Evolutionary conservation across 1,139 yeast species (phyloP).

Genomic region (Pichia sp.): DNA sequence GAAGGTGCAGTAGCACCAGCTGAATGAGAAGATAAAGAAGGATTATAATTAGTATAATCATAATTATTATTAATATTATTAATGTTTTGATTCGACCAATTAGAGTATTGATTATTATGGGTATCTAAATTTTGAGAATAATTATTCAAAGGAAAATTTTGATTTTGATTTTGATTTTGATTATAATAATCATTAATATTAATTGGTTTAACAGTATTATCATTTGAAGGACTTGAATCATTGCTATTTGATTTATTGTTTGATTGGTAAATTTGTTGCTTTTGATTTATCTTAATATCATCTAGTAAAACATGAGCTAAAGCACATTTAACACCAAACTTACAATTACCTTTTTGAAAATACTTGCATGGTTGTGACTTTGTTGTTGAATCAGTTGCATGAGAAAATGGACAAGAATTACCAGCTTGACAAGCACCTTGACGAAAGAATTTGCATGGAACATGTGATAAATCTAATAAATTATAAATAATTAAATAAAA

Average conservation of each 20-base stretch:
- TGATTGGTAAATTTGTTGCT: slow-evolving; percentile 12
- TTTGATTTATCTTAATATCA: slow-evolving; percentile 72
- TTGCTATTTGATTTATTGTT: background rate
- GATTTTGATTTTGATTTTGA: background rate
- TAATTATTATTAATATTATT: background rate
- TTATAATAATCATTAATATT: background rate
- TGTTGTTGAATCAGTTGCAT: slow-evolving; percentile 54
- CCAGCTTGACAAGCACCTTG: slow-evolving; percentile 97
- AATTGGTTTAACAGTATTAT: slow-evolving; percentile 1
- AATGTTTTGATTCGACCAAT: background rate
- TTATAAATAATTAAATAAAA: too few species aligned
- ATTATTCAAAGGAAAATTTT: slow-evolving; percentile 4
- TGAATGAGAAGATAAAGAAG: background rate
- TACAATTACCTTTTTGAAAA: slow-evolving; percentile 90
- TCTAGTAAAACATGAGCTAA: slow-evolving; percentile 86
- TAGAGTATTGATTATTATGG: background rate
- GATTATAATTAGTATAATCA: background rate
- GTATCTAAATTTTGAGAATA: background rate
- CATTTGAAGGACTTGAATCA: slow-evolving; percentile 3
- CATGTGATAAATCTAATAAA: slow-evolving; percentile 59
- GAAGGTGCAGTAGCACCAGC: background rate
- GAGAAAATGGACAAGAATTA: slow-evolving; percentile 83
- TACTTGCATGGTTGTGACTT: slow-evolving; percentile 84
- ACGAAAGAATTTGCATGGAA: slow-evolving; percentile 86
- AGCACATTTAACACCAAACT: slow-evolving; percentile 89